Percentiles rank a stretch among this genome's conserved stretches.
phyloP scores from a whole-genome alignment of 2,329 filamentous ascomycete genomes.

The Penicillium sp. region DNA sequence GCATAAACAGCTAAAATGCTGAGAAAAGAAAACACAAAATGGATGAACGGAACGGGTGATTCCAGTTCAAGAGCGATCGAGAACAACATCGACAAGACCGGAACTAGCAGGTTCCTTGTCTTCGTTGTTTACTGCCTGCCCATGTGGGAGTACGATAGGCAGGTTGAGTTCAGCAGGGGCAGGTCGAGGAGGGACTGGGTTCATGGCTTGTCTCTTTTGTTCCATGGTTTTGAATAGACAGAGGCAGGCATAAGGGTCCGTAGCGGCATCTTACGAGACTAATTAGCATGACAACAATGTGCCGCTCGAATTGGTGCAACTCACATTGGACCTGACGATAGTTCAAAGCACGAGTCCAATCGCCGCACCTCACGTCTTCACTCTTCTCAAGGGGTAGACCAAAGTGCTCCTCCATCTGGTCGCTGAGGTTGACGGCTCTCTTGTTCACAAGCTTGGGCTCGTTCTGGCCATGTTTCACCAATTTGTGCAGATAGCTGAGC shows the following conservation, averaged over 20 bases:
- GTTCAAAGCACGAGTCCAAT: conserved; percentile 67
- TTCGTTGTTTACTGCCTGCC: conserved; percentile 17
- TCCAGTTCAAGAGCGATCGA: conserved; percentile 8
- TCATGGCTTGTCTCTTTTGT: conserved; percentile 61
- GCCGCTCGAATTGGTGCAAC: no score
- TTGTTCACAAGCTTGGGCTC: conserved; percentile 62
- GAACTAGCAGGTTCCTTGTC: conserved; percentile 8
- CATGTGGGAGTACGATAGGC: conserved; percentile 59
- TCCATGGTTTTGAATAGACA: conserved; percentile 73
- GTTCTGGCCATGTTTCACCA: conserved; percentile 65
- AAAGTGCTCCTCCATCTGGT: conserved; percentile 68
- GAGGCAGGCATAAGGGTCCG: conserved; percentile 76
- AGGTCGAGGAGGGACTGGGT: conserved; percentile 69
- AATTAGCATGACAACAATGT: no score
- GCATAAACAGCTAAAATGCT: background rate
- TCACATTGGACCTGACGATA: conserved; percentile 67
- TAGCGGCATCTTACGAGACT: conserved; percentile 79
- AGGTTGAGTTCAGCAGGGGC: conserved; percentile 63
- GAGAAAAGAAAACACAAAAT: background rate
- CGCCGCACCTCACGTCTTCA: conserved; percentile 63
- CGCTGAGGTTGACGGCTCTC: conserved; percentile 62
- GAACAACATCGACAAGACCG: conserved; percentile 14
- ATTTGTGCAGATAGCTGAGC: conserved; percentile 74
- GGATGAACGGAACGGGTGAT: background rate
- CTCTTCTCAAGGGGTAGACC: conserved; percentile 74